Evolutionary conservation across 495 filamentous ascomycete genomes (phyloP), one percentile per base, ranked within the genome.

Genomic region (Lentithecium fluviatile): DNA sequence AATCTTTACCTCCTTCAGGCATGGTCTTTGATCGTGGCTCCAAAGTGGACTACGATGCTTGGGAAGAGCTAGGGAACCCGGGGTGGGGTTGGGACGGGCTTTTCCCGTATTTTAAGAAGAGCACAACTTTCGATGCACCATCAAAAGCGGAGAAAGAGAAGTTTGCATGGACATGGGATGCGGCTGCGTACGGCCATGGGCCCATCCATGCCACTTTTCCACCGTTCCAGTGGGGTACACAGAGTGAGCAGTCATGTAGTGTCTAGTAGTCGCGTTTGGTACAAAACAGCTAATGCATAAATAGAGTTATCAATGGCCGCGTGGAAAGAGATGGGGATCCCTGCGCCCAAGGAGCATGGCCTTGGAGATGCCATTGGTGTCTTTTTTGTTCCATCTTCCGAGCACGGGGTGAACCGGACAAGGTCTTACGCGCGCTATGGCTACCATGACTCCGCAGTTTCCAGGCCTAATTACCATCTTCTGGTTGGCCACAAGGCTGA

Each of bases 161-260:
- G 49, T 66, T 34, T 36, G 48, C 52, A 20, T 54, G 77, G 38
- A 74, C 77, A 11, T 78, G 69, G 52, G 74, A 78, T 57, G 64
- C 66, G 12, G 55, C 69, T 6, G 68, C 73, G 19, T 75, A 74
- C 23, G 78, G 77, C 1, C 53, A 58, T 12, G 66, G 62, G 25
- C 76, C 75, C 5, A 61, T 79, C 1, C 66, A 77, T 26, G 68
- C 71, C 32, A 74, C 71, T 10, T 77, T 75, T 45, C 74, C 76
- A 8, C 70, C 68, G 58, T 78, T 72, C 48, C 74, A 72, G 38
- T 79, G 68, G 56, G 40, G 24, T 6, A 50, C 56, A 13, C 10
- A 20, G 20, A 38, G 62, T 58, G 45, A 52, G 51, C 6, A 5
- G 12, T 20, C 45, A 1, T 12, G 26, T 29, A 21, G 34, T 36